Base-by-base conservation (phyloP, 768 basidiomycete genomes). In the Lactifluus subvellereus region DNA sequence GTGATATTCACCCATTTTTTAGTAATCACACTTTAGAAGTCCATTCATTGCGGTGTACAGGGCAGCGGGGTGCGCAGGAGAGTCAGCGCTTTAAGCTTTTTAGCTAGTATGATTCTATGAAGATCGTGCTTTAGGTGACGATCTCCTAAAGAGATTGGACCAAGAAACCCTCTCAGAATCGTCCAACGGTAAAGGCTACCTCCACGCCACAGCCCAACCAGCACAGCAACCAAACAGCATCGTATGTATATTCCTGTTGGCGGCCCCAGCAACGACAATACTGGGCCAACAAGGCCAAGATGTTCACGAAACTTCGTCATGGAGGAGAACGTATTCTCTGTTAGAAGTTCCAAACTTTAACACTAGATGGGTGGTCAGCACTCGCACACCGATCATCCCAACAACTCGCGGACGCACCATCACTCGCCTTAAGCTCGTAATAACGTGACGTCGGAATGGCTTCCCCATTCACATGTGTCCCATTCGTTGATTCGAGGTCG, bases 401-500 rank as follows among this genome's bases (percentile, higher is more conserved):
- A 47, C 50, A 45, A 40, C 22, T 45, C 48, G 47, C 11, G 7
- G 20, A 72, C 87, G 60, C 62, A 94, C 93, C 87, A 73, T 96
- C 94, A 30, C 84, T 80, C 20, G 82, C 76, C 73, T 81, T 86
- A 56, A 96, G 76, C 73, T 96, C 94, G 71, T 88, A 95, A 73
- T 85, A 99, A 63, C 96, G 79, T 8, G 93, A 87, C 1, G 85
- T 78, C 2, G 97, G 97, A 65, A 98, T 88, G 53, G 80, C 75
- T 69, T 88, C 83, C 65, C 87, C 91, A 69, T 98, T 98, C 51
- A 99, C 96, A 68, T 84, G 80, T 0, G 97, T 98, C 2, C 91
- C 87, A 71, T 99, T 99, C 2, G 97, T 98, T n/a, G 94, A 97
- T 69, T 99, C 95, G 9, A 99, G 84, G 75, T 99, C 97, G 63